Evolutionary conservation across 2,329 filamentous ascomycete genomes (phyloP).

Genomic region (Mycocentrospora acerina): DNA sequence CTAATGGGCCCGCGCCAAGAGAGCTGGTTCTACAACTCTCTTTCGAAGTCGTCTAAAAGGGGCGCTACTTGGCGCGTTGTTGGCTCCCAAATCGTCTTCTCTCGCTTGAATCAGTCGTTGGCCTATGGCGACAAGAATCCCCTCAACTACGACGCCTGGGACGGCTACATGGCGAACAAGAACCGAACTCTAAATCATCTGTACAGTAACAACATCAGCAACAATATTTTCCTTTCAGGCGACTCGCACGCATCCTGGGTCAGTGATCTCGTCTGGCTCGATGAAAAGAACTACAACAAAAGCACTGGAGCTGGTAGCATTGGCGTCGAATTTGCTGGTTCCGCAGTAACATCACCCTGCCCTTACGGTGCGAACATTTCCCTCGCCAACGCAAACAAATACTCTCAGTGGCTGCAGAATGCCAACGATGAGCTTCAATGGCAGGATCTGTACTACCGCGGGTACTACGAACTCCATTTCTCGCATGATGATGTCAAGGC

Average conservation of each 20-base stretch:
- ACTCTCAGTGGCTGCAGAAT: constrained; percentile 31
- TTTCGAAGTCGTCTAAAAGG: constrained; percentile 61
- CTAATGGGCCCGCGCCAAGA: constrained; percentile 75
- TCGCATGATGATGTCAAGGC: constrained; percentile 57
- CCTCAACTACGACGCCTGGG: constrained; percentile 61
- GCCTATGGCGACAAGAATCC: constrained; percentile 48
- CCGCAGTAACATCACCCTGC: constrained; percentile 63
- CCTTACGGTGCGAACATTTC: constrained; percentile 62
- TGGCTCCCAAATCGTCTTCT: constrained; percentile 71
- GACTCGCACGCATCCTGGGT: constrained; percentile 68
- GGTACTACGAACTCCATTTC: constrained; percentile 68
- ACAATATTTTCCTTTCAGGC: constrained; percentile 73
- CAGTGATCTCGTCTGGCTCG: constrained; percentile 49
- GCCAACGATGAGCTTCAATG: constrained; percentile 68
- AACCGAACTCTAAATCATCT: constrained; percentile 70
- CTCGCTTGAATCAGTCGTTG: constrained; percentile 54
- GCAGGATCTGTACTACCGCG: constrained; percentile 73
- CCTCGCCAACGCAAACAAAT: constrained; percentile 53
- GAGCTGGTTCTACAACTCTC: constrained; percentile 59
- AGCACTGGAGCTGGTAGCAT: constrained; percentile 45
- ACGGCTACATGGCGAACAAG: constrained; percentile 69
- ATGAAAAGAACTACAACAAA: constrained; percentile 43
- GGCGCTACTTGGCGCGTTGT: constrained; percentile 71
- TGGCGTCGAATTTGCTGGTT: constrained; percentile 60
- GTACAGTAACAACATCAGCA: constrained; percentile 67